These are phyloP conservation scores for Berberis vulgaris DNA, from an alignment of 164 flowering plant genomes.

Conservation along the genomic window DNA sequence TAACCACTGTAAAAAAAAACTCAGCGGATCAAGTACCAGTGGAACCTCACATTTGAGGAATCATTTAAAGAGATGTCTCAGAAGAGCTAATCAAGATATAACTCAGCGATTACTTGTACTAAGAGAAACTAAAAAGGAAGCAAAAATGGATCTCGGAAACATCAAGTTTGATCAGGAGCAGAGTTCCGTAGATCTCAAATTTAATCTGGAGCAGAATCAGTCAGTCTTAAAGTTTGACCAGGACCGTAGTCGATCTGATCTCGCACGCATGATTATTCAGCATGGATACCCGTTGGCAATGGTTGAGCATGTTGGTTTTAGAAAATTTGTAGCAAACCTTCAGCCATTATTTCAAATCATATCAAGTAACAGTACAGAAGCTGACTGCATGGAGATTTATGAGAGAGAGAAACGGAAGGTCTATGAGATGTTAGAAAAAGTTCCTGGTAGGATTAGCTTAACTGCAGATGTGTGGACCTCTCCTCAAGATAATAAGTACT, in stretches of 20 bases:
- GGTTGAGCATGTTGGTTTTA: background rate
- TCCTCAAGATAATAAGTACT: background rate
- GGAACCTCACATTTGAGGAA: slow-evolving; percentile 85
- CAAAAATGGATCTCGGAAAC: slow-evolving; percentile 30
- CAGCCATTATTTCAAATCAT: background rate
- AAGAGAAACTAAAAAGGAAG: slow-evolving; percentile 43
- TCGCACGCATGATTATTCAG: background rate
- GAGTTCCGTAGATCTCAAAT: background rate
- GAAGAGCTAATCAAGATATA: slow-evolving; percentile 45
- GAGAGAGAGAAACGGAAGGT: background rate
- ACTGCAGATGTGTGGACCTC: background rate
- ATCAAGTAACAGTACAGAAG: background rate
- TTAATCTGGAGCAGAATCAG: slow-evolving; percentile 13
- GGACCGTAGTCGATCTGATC: background rate
- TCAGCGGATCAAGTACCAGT: slow-evolving; percentile 77
- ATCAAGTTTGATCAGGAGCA: slow-evolving; percentile 16
- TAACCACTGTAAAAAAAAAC: slow-evolving; percentile 62
- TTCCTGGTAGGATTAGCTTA: background rate
- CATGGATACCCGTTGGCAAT: background rate
- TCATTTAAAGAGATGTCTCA: slow-evolving; percentile 66
- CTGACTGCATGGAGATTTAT: background rate
- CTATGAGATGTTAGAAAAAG: background rate
- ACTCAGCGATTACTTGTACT: slow-evolving; percentile 43
- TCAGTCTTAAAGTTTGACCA: background rate
- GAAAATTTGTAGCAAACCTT: background rate